Percentiles rank a stretch among this genome's conserved stretches.
These are phyloP conservation scores for Saccharomyces pastorianus DNA, from an alignment of 1,139 yeast species.

Conservation along the genomic window DNA sequence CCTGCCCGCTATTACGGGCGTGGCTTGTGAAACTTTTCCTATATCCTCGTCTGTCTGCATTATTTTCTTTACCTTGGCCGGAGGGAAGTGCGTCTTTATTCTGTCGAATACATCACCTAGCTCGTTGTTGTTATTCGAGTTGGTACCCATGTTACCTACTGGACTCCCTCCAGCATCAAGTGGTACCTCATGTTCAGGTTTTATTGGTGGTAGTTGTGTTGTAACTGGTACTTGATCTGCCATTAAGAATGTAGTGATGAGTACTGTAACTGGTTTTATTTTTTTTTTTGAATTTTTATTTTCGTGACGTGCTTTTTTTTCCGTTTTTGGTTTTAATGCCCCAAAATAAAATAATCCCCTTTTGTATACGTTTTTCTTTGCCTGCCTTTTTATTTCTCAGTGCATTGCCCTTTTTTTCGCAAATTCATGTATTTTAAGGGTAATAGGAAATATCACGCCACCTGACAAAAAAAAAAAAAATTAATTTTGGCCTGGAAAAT, in stretches of 20 bases:
- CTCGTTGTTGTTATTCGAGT: conserved; percentile 9
- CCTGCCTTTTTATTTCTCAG: not conserved
- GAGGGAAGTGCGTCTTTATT: conserved; percentile 91
- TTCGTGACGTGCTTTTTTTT: not conserved
- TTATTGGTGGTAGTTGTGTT: not conserved
- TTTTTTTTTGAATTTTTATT: not conserved
- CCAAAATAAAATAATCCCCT: not conserved
- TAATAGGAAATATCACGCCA: not conserved
- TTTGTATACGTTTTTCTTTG: not conserved
- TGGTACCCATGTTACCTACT: not conserved
- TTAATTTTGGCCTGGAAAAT: not conserved
- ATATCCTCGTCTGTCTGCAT: conserved; percentile 98
- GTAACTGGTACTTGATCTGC: not conserved
- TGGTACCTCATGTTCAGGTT: not conserved
- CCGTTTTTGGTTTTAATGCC: not conserved
- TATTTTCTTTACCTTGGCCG: conserved; percentile 89
- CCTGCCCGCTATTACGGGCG: conserved; percentile 92
- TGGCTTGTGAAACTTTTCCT: conserved; percentile 98
- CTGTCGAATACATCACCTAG: conserved; percentile 22
- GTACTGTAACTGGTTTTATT: not conserved
- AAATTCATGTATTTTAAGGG: not conserved
- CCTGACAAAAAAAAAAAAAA: not conserved
- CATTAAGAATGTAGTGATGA: not conserved
- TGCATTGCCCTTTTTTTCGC: not conserved
- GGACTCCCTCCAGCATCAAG: not conserved